These are phyloP conservation scores for Orbilia blumenaviensis DNA, from an alignment of 2,329 filamentous ascomycete species.

Conservation along the genomic window DNA sequence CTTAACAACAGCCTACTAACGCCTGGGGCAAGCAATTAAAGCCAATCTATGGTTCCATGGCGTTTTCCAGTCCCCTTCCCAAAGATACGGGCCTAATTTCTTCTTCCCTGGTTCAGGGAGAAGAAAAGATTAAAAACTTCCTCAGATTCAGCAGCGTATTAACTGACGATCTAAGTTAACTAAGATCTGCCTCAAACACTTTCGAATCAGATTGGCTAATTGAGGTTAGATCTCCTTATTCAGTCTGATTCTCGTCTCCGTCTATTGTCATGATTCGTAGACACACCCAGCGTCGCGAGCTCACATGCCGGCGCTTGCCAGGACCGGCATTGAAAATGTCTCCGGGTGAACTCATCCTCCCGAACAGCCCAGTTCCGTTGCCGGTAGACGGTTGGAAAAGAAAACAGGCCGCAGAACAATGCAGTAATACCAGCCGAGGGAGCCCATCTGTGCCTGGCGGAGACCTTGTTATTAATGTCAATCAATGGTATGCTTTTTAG, in stretches of 20 bases:
- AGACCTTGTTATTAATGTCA: constrained; percentile 43
- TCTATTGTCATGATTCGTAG: constrained; percentile 32
- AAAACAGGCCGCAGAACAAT: constrained; percentile 31
- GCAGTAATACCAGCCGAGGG: constrained; percentile 36
- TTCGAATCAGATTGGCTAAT: constrained; percentile 47
- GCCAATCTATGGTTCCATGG: constrained; percentile 48
- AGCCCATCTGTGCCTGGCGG: constrained; percentile 45
- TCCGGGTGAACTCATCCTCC: constrained; percentile 32
- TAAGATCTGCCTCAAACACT: constrained; percentile 53
- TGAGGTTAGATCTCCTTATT: constrained; percentile 37
- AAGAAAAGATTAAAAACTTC: constrained; percentile 12
- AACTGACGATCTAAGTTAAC: constrained; percentile 49
- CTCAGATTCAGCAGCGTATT: constrained; percentile 33
- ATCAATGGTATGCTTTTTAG: constrained; percentile 42
- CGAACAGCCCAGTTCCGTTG: constrained; percentile 23
- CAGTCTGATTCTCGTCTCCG: constrained; percentile 19
- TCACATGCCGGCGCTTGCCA: constrained; percentile 41
- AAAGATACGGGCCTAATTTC: constrained; percentile 50
- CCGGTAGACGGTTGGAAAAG: constrained; percentile 39
- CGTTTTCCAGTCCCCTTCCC: constrained; percentile 46
- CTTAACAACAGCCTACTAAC: constrained; percentile 38
- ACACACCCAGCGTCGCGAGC: constrained; percentile 25
- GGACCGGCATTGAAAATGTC: constrained; percentile 25
- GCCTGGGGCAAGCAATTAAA: constrained; percentile 46
- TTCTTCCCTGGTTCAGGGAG: constrained; percentile 52